Evolutionary conservation across 495 filamentous ascomycete species (phyloP), one percentile per base, ranked within the genome.

Genomic region (Cryomyces antarcticus): DNA sequence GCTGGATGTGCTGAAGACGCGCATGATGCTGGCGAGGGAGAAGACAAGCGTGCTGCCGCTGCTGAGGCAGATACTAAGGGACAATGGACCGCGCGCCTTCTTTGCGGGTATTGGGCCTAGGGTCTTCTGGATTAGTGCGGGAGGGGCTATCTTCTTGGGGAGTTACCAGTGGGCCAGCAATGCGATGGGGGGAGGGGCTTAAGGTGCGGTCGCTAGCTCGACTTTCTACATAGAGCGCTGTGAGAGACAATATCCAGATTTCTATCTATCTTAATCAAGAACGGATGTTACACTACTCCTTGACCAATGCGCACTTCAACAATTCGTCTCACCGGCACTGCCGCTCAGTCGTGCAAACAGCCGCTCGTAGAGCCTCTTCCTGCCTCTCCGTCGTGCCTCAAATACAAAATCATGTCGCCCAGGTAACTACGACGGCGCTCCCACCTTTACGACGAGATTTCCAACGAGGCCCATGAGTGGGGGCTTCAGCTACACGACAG

Each of bases 1-100:
- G 44, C 54, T 97, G 49, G 89, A 97, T 62, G 89, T 96, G 49
- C 69, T 96, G 47, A 97, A 97, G 70, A 97, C 89, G 47, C 67
- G 89, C 45, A 73, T 97, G 60, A 97, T 97, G 89, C 63, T 97
- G 55, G 78, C 80, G 28, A 54, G 65, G 30, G 60, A 70, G 37
- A 68, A 69, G 39, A 67, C 75, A 50, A 62, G 68, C 9, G 64
- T 81, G 24, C 49, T 60, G 37, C 60, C 61, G 17, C 65, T 93
- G 44, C 61, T 88, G 47, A 63, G 59, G 41, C 64, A 69, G 28
- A 80, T 96, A 36, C 63, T 82, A 49, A 64, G 61, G 38, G 76
- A 82, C 49, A 67, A 71, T 45, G 92, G 92, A 1, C 51, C 74
- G 5, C 67, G 75, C 41, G 82, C 80, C 12, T 86, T 95, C 57